Evolutionary conservation across 768 basidiomycete species (phyloP), one percentile per base, ranked within the genome.

Genomic region (Hygrocybe coccinea): DNA sequence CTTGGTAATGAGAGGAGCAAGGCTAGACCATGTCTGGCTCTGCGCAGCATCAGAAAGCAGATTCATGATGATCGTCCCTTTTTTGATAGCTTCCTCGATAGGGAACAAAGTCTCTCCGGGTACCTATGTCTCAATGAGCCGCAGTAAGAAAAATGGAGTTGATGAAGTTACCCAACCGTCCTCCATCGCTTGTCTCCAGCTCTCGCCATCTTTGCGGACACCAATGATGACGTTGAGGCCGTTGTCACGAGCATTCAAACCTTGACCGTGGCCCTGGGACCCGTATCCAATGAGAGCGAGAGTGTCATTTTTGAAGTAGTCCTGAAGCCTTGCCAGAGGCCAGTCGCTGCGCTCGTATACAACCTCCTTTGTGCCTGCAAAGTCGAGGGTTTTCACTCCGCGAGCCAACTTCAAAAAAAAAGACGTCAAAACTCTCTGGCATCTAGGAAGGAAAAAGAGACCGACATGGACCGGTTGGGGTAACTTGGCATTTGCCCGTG

Each of bases 261-360:
- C 95, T 75, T 98, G 97, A 17, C 97, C 97, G 72, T 98, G 97
- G 39, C 95, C 95, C 76, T 95, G 94, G 11, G 97, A 98, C 59
- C 97, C 97, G 69, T 99, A 98, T 57, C 97, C 97, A 65, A 98
- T 98, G 74, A 99, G 85, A 59, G 95, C 95, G 54, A 99, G 91
- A 62, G 95, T 97, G 74, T 99, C 97, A 69, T 98, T 89, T 76
- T 98, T 98, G 83, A 99, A 97, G 82, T 95, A 99, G 71, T 98
- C 94, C 73, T 98, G 95, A 69, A 99, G 86, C 77, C 91, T 98
- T 59, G 92, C 85, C 59, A 95, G 77, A 35, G 97, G 97, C 97
- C 97, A 99, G 82, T 99, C 97, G 64, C 81, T 82, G 60, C 91
- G 91, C 77, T 97, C 95, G 67, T 95, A 97, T 45, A 97, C 91